Evolutionary conservation across 2,329 filamentous ascomycete species (phyloP), one percentile per base, ranked within the genome.

Genomic region (Plenodomus tracheiphilus): DNA sequence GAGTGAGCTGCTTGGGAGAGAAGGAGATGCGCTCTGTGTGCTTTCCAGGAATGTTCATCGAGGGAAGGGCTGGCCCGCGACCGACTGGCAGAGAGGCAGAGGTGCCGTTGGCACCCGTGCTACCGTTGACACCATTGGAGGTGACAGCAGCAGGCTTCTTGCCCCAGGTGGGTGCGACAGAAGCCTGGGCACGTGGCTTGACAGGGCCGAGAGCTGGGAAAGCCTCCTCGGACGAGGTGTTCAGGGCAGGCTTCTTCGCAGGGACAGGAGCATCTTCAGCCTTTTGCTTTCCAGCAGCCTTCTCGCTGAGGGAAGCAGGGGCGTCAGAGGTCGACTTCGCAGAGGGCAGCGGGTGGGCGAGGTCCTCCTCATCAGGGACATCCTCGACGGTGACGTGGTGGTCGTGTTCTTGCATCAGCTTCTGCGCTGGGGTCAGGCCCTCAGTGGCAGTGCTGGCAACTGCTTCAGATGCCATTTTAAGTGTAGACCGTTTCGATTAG

Each of bases 171-270:
- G 87, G 85, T 39, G 86, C 80, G 50, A 85, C 81, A 59, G 84
- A 82, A 48, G 85, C 80, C 54, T 81, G 74, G 16, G 75, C 74
- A 56, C 76, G 75, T 28, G 85, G 78, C 74, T 91, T 92, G 44
- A 85, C 78, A 54, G 83, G 81, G 45, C 92, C 93, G 39, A 99
- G 83, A 62, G 92, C 86, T n/a, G 94, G 94, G 81, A 99, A 99
- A 51, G 89, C 79, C 74, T 97, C 92, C 68, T 95, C 89, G 16
- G 90, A 96, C 66, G 89, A 83, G 17, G 90, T 92, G 73, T 97
- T 90, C 53, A 97, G 77, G 43, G 79, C 54, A 28, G 59, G 51
- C 53, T 58, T 66, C 42, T 58, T 55, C 22, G 74, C 54, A 6
- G 67, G 51, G 37, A 70, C 58, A 38, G 67, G 69, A 2, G 76